Conservation (phyloP, 2,329 filamentous ascomycete species). For the Fusarium denticulatum region DNA sequence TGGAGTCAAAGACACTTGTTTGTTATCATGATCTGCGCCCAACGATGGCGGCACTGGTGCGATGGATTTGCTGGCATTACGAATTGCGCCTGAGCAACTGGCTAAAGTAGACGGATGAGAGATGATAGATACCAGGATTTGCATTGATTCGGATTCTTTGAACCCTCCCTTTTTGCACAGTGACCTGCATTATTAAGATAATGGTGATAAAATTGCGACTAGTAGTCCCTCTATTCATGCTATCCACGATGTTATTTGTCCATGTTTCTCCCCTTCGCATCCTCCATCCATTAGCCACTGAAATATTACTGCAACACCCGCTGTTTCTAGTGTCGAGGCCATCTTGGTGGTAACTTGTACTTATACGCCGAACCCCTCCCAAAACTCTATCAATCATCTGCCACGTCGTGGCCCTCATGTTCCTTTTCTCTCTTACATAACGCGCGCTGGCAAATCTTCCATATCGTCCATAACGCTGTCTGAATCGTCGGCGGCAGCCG, state of each 20-base stretch:
- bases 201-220: conserved; percentile 3
- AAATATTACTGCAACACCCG: conserved; percentile 23
- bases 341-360: conserved; percentile 16
- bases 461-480: conserved; percentile 56
- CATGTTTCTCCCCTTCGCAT: neutral
- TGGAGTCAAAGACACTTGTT: conserved; percentile 21
- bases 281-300: conserved; percentile 1
- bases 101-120: conserved; percentile 23
- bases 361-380: neutral
- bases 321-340: conserved; percentile 7
- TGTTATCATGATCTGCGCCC: conserved; percentile 10
- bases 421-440: conserved; percentile 14
- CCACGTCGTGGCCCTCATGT: neutral
- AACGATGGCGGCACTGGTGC: neutral
- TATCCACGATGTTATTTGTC: neutral
- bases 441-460: conserved; percentile 54
- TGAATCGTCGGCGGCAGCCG: conserved; percentile 35
- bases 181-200: neutral
- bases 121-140: conserved; percentile 21
- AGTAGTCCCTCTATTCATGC: neutral
- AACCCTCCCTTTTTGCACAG: neutral
- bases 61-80: neutral
- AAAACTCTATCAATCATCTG: conserved; percentile 1
- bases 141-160: neutral
- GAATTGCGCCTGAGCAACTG: conserved; percentile 3